Conservation (phyloP, 192 early-diverging fungal genomes). For the Ambispora gerdemannii region DNA sequence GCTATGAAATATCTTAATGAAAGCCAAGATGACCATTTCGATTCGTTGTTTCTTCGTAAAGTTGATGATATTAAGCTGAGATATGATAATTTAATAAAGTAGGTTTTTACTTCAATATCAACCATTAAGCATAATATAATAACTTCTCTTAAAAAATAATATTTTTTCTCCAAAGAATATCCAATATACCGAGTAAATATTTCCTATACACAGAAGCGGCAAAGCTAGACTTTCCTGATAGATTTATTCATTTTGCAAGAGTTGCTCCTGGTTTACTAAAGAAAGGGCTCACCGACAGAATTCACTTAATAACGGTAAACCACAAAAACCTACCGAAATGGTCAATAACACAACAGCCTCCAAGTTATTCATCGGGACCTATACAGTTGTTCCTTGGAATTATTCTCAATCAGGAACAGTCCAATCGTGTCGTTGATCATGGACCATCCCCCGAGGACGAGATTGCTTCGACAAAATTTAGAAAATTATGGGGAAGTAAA, state of each 20-base stretch:
- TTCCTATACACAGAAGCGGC: slow-evolving; percentile 33
- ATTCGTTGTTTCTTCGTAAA: slow-evolving; percentile 71
- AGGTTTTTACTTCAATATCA: slow-evolving; percentile 7
- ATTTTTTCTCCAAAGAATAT: slow-evolving; percentile 14
- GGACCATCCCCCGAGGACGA: slow-evolving; percentile 81
- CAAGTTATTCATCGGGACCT: slow-evolving; percentile 34
- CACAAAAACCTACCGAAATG: slow-evolving; percentile 40
- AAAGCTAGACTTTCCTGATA: slow-evolving; percentile 44
- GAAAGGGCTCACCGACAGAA: slow-evolving; percentile 49
- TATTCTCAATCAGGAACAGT: slow-evolving; percentile 63
- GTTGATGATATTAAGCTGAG: slow-evolving; percentile 60
- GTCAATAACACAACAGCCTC: slow-evolving; percentile 36
- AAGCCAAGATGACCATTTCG: slow-evolving; percentile 64
- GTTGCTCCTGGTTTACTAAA: slow-evolving; percentile 45
- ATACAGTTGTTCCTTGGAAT: slow-evolving; percentile 63
- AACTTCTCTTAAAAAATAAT: not conserved
- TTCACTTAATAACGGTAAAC: slow-evolving; percentile 43
- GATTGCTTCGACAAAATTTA: slow-evolving; percentile 63
- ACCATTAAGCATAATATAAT: not conserved
- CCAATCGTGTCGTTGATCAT: slow-evolving; percentile 75
- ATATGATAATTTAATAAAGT: slow-evolving; percentile 71
- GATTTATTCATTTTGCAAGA: slow-evolving; percentile 47
- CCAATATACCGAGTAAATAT: slow-evolving; percentile 13
- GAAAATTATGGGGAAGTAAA: slow-evolving; percentile 83
- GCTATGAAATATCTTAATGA: slow-evolving; percentile 67